phyloP scores from a whole-genome alignment of 1,284 basidiomycete species.

The Chiua sp. region DNA sequence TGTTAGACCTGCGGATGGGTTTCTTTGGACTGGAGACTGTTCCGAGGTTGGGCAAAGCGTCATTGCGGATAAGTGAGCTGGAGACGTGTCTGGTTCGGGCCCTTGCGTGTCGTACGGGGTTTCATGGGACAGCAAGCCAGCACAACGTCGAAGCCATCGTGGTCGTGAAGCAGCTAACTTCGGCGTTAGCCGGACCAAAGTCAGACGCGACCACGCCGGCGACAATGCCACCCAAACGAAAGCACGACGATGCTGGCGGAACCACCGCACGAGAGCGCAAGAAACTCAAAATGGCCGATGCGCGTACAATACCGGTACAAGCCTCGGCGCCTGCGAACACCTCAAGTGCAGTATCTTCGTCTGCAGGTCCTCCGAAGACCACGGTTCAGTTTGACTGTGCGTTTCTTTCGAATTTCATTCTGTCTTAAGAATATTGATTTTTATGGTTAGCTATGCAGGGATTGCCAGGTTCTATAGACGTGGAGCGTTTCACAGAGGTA shows the following conservation, averaged over 20 bases:
- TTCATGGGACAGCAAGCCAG: slow-evolving; percentile 36
- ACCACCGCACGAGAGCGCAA: slow-evolving; percentile 63
- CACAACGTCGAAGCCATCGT: slow-evolving; percentile 49
- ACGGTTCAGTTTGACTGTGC: slow-evolving; percentile 46
- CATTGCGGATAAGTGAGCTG: no score
- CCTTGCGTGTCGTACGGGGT: no score
- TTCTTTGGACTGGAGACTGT: slow-evolving; percentile 67
- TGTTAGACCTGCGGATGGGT: slow-evolving; percentile 76
- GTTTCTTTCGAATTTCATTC: slow-evolving; percentile 5
- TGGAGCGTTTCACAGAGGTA: slow-evolving; percentile 88
- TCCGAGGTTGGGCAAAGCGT: no score
- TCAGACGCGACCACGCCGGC: background rate
- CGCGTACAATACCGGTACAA: slow-evolving; percentile 66
- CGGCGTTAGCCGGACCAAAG: slow-evolving; percentile 34
- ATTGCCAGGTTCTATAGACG: slow-evolving; percentile 79
- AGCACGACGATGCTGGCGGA: slow-evolving; percentile 43
- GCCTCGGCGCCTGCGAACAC: no score
- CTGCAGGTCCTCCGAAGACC: slow-evolving; percentile 44
- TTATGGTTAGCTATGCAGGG: slow-evolving; percentile 53
- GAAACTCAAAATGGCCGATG: slow-evolving; percentile 64
- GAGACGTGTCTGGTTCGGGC: no score
- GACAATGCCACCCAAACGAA: slow-evolving; percentile 59
- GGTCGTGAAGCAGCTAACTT: slow-evolving; percentile 2
- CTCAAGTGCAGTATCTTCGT: slow-evolving; percentile 26
- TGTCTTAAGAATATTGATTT: background rate